Percentiles rank a stretch among this genome's conserved stretches.
Evolutionary conservation across 1,284 basidiomycete genomes (phyloP).

Genomic region (Golubevia pallescens): DNA sequence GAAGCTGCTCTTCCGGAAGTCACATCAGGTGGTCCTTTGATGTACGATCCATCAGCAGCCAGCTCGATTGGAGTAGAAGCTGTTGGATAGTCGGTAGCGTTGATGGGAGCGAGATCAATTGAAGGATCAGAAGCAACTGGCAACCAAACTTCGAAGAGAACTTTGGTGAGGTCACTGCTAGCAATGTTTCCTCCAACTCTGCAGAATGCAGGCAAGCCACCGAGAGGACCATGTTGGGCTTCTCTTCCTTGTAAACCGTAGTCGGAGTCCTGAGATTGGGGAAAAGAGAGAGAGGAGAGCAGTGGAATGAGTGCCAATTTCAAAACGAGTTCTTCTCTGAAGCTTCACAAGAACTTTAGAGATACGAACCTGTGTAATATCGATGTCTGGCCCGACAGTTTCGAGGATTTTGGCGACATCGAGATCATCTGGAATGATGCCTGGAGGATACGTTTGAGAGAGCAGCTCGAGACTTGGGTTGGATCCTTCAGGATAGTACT

Average conservation of each 20-base stretch:
- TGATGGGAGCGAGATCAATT: conserved; percentile 1
- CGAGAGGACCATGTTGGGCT: conserved; percentile 7
- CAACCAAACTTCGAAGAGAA: conserved; percentile 11
- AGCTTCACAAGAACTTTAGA: too few species aligned
- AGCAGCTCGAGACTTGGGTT: conserved; percentile 10
- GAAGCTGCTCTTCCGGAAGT: background rate
- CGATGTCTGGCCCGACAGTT: conserved; percentile 5
- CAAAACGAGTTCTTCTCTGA: too few species aligned
- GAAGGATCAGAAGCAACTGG: conserved; percentile 4
- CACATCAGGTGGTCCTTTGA: conserved; percentile 2
- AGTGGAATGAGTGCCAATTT: too few species aligned
- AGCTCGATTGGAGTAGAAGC: conserved; percentile 6
- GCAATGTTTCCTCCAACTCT: conserved; percentile 6
- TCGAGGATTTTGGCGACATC: background rate
- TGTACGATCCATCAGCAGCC: background rate
- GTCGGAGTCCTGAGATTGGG: too few species aligned
- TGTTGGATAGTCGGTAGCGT: conserved; percentile 8
- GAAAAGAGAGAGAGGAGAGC: too few species aligned
- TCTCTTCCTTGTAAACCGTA: background rate
- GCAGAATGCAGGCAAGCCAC: conserved; percentile 9
- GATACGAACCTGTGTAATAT: conserved; percentile 2
- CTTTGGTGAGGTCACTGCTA: background rate
- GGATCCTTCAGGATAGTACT: conserved; percentile 10
- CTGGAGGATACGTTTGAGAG: conserved; percentile 1
- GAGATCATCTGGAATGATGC: background rate